A percentile compares a stretch with the other conserved stretches of the same genome.
phyloP scores from a whole-genome alignment of 768 basidiomycete genomes.

The Multifurca ochricompacta region DNA sequence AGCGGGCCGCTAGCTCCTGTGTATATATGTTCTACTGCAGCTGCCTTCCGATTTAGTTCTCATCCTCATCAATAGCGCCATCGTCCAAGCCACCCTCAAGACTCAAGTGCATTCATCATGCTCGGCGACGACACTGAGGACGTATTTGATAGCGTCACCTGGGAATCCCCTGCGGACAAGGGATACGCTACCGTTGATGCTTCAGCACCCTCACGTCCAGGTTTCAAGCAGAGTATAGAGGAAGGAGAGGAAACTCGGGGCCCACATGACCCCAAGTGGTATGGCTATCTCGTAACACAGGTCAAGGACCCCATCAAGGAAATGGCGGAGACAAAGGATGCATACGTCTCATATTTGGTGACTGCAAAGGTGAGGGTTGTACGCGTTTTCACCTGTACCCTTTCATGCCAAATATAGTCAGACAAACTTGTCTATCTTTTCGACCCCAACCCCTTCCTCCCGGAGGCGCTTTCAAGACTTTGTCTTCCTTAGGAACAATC shows the following conservation, averaged over 20 bases:
- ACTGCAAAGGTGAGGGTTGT: slow-evolving; percentile 62
- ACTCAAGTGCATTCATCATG: slow-evolving; percentile 35
- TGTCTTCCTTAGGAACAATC: slow-evolving; percentile 82
- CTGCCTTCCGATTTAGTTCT: not conserved
- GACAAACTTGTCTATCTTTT: slow-evolving; percentile 90
- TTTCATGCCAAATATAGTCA: slow-evolving; percentile 28
- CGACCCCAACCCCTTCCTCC: slow-evolving; percentile 60
- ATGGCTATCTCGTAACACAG: slow-evolving; percentile 71
- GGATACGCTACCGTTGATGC: slow-evolving; percentile 37
- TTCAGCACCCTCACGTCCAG: slow-evolving; percentile 47
- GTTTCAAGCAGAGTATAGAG: slow-evolving; percentile 73
- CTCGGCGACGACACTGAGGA: slow-evolving; percentile 75
- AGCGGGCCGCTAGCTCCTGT: slow-evolving; percentile 1
- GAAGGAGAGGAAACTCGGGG: slow-evolving; percentile 56
- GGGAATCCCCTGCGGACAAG: slow-evolving; percentile 68
- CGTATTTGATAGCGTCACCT: slow-evolving; percentile 86
- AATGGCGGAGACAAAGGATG: slow-evolving; percentile 93
- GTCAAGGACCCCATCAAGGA: slow-evolving; percentile 95
- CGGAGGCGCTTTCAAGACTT: slow-evolving; percentile 96
- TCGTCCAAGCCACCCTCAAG: not conserved
- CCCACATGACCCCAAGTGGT: slow-evolving; percentile 85
- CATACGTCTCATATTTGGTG: slow-evolving; percentile 92
- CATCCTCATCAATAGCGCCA: not conserved
- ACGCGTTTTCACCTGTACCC: not conserved
- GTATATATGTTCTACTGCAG: too few relatives aligned